These are phyloP conservation scores for Pythium dissotocum DNA, from an alignment of 352 stramenopile genomes.

Conservation along the genomic window DNA sequence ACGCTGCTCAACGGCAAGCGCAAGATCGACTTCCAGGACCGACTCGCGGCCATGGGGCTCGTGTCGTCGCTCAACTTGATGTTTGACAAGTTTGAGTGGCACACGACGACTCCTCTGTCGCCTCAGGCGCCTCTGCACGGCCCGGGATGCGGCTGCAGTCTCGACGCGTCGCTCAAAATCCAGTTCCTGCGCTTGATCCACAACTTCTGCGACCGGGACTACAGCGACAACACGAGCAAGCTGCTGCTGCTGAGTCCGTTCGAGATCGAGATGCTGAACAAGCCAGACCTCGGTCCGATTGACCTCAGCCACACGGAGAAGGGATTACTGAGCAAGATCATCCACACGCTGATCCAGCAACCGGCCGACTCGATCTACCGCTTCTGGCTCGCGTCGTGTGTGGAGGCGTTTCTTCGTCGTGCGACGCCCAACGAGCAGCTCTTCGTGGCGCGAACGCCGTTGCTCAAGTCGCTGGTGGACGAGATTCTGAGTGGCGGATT, in stretches of 20 bases:
- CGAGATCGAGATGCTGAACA: slow-evolving; percentile 59
- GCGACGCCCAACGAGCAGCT: slow-evolving; percentile 85
- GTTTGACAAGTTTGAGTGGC: slow-evolving; percentile 95
- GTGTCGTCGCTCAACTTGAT: slow-evolving; percentile 91
- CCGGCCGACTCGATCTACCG: slow-evolving; percentile 93
- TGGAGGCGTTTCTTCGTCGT: slow-evolving; percentile 94
- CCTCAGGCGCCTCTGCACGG: slow-evolving; percentile 67
- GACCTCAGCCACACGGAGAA: slow-evolving; percentile 71
- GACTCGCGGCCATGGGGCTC: slow-evolving; percentile 86
- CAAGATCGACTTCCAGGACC: slow-evolving; percentile 92
- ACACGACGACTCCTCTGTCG: slow-evolving; percentile 42
- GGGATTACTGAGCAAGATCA: slow-evolving; percentile 91
- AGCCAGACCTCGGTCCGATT: slow-evolving; percentile 45
- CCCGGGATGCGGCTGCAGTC: slow-evolving; percentile 92
- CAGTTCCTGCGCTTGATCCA: slow-evolving; percentile 95
- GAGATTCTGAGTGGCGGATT: slow-evolving; percentile 88
- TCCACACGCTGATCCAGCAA: slow-evolving; percentile 89
- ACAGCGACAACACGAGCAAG: slow-evolving; percentile 82
- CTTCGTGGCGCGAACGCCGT: slow-evolving; percentile 87
- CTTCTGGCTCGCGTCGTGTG: slow-evolving; percentile 96
- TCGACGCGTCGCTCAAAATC: slow-evolving; percentile 94
- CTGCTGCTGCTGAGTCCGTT: slow-evolving; percentile 74
- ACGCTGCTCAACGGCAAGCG: slow-evolving; percentile 94
- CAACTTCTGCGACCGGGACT: slow-evolving; percentile 96
- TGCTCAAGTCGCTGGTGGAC: slow-evolving; percentile 86